Evolutionary conservation across 176 grass and related monocot genomes (phyloP), one percentile per base, ranked within the genome.

Genomic region (Aegilops bicornis): DNA sequence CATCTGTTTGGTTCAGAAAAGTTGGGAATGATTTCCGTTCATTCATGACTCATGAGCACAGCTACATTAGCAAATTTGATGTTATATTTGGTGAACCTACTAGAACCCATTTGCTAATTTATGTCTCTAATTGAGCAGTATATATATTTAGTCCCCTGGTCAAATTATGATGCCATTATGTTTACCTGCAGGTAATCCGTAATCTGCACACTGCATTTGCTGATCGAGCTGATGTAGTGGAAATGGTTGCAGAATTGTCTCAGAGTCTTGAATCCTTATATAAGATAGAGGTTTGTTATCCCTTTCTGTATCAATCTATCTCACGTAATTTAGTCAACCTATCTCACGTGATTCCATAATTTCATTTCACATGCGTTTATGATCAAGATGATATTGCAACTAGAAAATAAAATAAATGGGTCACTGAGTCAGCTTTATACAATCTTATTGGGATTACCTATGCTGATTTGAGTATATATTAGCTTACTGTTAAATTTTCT

Each of bases 241-340:
- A 87, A 78, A 92, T 91, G 90, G 84, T 96, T 80, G 90, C 69
- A 64, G 83, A 79, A 63, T 70, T 98, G 64, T 96, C 92, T 37
- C 35, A 89, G 79, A 87, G 85, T 86, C 91, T 98, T 87, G 92
- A 98, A 54, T 94, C 88, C 66, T 89, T 94, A 75, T 96, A 94
- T 67, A 84, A 98, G 79, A 82, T 86, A 82, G 87, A 98, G 94
- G 97, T 98, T 82, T 43, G 84, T 59, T 65, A 77, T 77, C 80
- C 40, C 6, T 86, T 17, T 59, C 22, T 75, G 16, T 79, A 4
- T 69, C 60, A 54, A 54, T 54, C 16, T 54, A 54, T 54, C 50
- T 54, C 15, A 54, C 15, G 50, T 2, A 16, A 54, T 54, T 54
- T 45, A 83, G 81, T 71, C 50, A 27, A 52, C 39, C 60, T 20